Evolutionary conservation across 805 yeast species (phyloP), one percentile per base, ranked within the genome.

Genomic region (Metschnikowia aberdeeniae): DNA sequence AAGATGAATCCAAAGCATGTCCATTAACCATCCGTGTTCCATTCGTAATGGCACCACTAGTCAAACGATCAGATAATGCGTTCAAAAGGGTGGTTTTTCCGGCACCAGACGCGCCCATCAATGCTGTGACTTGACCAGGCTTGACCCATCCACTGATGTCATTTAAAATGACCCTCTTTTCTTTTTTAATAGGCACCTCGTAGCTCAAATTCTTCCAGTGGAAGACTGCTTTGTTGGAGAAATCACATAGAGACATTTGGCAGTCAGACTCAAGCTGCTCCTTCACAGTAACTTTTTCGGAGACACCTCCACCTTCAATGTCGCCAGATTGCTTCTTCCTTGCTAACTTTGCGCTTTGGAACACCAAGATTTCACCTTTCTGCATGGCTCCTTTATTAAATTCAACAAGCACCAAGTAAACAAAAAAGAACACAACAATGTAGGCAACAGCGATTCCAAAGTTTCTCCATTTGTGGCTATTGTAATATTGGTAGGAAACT

Each of bases 311-410:
- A 12, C 54, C 53, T 13, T 48, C 49, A 30, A 52, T 58, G 12
- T 61, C 63, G 29, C 53, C 6, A 57, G 52, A 33, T 54, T 46
- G 48, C 61, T 66, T 45, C 61, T 63, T 28, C 67, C 63, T 50
- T 40, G 44, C 50, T 63, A 51, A 43, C 60, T 62, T 46, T 62
- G 46, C 43, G 33, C 58, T 34, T 57, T 77, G 81, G 70, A 80
- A 84, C 22, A 84, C 71, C 49, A 82, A 64, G 28, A 84, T 72
- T 62, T 84, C 90, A 70, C 90, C 90, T 64, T 80, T 80, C 62
- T 80, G 86, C 69, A 75, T 72, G 3, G 86, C 79, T 59, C 83
- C 80, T 57, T 74, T 76, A 55, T 80, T 78, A 50, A 57, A 65
- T 59, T 85, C 90, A 43, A 80, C 73, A 46, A 80, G 67, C 3